Percentiles rank a stretch among this genome's conserved stretches.
Evolutionary conservation across 1,139 yeast species (phyloP).

Genomic region (Barnettozyma hawaiiensis): DNA sequence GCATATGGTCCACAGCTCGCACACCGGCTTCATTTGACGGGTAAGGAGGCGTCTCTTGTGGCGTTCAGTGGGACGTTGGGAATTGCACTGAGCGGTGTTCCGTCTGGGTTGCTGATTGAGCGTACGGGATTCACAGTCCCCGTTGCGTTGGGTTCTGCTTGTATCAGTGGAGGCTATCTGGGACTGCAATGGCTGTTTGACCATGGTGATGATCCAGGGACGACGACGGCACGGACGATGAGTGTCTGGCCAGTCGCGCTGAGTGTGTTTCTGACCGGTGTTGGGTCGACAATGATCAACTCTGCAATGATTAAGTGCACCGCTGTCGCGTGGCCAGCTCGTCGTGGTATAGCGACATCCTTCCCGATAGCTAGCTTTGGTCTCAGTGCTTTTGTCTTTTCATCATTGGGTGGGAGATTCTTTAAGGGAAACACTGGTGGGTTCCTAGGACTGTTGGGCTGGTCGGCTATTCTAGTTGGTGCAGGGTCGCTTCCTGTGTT

Average conservation of each 20-base stretch:
- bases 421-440: constrained; percentile 47
- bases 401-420: constrained; percentile 42
- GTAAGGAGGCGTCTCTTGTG: constrained; percentile 45
- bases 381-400: constrained; percentile 51
- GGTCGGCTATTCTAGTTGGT: constrained; percentile 37
- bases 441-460: constrained; percentile 43
- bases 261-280: constrained; percentile 42
- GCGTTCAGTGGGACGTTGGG: constrained; percentile 54
- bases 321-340: constrained; percentile 50
- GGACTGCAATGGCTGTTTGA: constrained; percentile 45
- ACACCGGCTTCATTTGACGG: constrained; percentile 40
- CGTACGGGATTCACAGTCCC: constrained; percentile 43
- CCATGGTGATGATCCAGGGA: too few species aligned
- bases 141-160: constrained; percentile 39
- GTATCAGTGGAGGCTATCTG: constrained; percentile 40
- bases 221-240: constrained; percentile 19
- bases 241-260: constrained; percentile 34
- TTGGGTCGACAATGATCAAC: constrained; percentile 50
- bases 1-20: constrained; percentile 60
- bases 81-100: constrained; percentile 47
- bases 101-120: constrained; percentile 49
- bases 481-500: constrained; percentile 44
- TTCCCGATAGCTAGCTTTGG: constrained; percentile 57
- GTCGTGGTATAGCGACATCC: constrained; percentile 55
- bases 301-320: constrained; percentile 52